Evolutionary conservation across 2,329 filamentous ascomycete genomes (phyloP), one percentile per base, ranked within the genome.

Genomic region (Apiospora marii): DNA sequence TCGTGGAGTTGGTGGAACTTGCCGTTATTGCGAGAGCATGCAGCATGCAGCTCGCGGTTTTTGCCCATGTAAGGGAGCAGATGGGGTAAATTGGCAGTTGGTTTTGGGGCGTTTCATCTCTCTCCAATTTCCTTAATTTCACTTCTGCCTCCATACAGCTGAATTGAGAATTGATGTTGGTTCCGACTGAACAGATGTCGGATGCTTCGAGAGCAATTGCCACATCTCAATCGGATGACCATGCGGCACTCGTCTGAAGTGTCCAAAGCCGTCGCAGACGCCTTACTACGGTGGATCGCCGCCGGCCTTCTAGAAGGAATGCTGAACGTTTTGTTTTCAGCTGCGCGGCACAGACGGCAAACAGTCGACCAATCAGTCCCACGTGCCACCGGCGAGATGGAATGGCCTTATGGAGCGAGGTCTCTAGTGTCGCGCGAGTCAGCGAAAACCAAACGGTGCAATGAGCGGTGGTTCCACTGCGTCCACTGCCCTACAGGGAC

Each of bases 1-100:
- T 64, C 19, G 34, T 14, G 58, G n/a, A n/a, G 58, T 64, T 30
- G 34, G 19, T 64, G 58, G 58, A 22, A 64, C n/a, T 64, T n/a
- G 58, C 58, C 58, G 58, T 64, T 37, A 64, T 41, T 64, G 34
- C 19, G n/a, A 64, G 19, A 64, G 30, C 16, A 61, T 37, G 19
- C 34, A 41, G 58, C 34, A 64, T 64, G 34, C 58, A 64, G 58
- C 53, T 64, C 58, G 58, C 19, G 46, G 34, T n/a, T 19, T 41
- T 41, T 41, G 58, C 58, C 58, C 58, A 64, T 64, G 58, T 64
- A 37, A 64, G 58, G 58, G 30, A 64, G 37, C 37, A 41, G 58
- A 64, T n/a, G 34, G 34, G 51, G 51, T 19, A 24, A 51, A 27
- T 51, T 51, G 10, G 49, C n/a, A 51, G 24, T 51, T 24, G 49